phyloP scores from a whole-genome alignment of 805 yeast species.

The Wickerhamiella nectarea region DNA sequence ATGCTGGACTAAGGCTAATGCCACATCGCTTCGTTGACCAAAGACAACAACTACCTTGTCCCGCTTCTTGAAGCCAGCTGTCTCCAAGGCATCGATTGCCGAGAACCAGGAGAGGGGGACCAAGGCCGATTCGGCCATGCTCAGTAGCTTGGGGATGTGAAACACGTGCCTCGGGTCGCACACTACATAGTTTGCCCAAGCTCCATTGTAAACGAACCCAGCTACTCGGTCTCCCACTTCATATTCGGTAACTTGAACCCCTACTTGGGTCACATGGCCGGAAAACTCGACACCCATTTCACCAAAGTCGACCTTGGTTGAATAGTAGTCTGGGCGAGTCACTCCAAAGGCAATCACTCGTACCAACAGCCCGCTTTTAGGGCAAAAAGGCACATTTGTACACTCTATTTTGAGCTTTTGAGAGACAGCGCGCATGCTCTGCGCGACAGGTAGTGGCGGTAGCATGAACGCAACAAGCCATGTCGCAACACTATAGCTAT shows the following conservation, averaged over 20 bases:
- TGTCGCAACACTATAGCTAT: not conserved
- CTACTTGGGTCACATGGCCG: constrained; percentile 22
- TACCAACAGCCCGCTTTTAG: constrained; percentile 20
- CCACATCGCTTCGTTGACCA: constrained; percentile 25
- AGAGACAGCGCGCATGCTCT: not conserved
- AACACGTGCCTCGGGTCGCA: constrained; percentile 21
- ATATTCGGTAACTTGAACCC: constrained; percentile 13
- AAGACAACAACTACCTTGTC: constrained; percentile 25
- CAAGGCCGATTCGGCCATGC: constrained; percentile 23
- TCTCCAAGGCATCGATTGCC: constrained; percentile 26
- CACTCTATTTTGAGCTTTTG: not conserved
- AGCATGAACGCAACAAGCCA: not conserved
- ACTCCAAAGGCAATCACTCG: constrained; percentile 26
- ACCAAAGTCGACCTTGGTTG: constrained; percentile 16
- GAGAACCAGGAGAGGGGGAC: constrained; percentile 29
- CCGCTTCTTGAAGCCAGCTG: constrained; percentile 22
- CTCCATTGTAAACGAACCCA: constrained; percentile 29
- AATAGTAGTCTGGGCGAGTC: constrained; percentile 26
- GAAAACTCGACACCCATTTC: constrained; percentile 27
- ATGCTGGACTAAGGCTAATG: constrained; percentile 28
- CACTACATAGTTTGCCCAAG: constrained; percentile 27
- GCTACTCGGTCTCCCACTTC: constrained; percentile 26
- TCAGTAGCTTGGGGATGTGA: constrained; percentile 19
- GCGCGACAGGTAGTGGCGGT: not conserved
- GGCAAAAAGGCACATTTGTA: not conserved